Base-by-base conservation (phyloP, 345 rosid genomes). In the Eucalyptus decipiens region DNA sequence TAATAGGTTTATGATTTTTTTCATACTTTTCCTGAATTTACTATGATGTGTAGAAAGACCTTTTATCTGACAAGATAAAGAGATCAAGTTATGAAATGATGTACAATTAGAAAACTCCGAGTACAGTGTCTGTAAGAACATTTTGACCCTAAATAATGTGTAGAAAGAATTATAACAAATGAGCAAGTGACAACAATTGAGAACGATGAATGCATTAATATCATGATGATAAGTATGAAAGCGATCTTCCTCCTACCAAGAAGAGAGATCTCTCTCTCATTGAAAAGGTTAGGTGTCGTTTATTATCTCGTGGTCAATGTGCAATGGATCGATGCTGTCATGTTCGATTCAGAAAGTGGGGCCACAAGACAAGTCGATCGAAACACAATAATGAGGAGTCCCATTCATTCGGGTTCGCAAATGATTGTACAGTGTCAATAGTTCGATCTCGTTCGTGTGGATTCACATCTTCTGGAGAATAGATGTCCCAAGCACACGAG, bases 1-100 rank as follows among this genome's bases (percentile, higher is more conserved):
- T 26, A 56, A 10, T 23, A 56, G 6, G 2, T 56, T 23, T 26
- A 56, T 56, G 0, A 56, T 2, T 23, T 23, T 54, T 52, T 52
- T 56, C 10, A 3, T 7, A 19, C 0, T 56, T 56, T 56, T 56
- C 6, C 6, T 0, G 0, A 9, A 30, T 62, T 14, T 30, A 62
- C 30, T 62, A 62, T 62, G 34, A 30, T 30, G 69, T 6, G 32
- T 30, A 60, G n/a, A 60, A 28, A 60, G 67, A 11, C 2, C 67
- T 60, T 60, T 60, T 5, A 60, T 28, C 4, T 28, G 32, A 60
- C 67, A 60, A 60, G 67, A 60, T 60, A 28, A 60, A 60, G 32
- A 60, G 37, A 65, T 65, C 37, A 65, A n/a, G 72, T 65, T 14
- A 65, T 65, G 72, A 65, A 30, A 30, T 65, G 37, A 1, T 15